Base-by-base conservation (phyloP, 2,329 filamentous ascomycete genomes). In the Colletotrichum australisinense region DNA sequence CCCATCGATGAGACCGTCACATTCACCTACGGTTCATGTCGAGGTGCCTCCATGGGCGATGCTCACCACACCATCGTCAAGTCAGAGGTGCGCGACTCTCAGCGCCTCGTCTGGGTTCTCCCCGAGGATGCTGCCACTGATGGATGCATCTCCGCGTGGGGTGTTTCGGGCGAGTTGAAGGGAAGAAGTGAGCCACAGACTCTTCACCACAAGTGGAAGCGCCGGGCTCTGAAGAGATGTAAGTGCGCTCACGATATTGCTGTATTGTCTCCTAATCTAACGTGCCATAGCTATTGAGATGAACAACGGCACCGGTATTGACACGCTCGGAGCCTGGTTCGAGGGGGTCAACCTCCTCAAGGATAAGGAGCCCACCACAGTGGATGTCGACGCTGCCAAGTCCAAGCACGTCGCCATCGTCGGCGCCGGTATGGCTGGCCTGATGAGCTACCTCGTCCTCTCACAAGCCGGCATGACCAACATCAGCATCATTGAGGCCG, bases 351-450 rank as follows among this genome's bases (percentile, higher is more conserved):
- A 85, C 63, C 86, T 90, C 69, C 84, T 93, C 55, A 80, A 89
- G 74, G 83, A 86, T 30, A 90, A 89, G 76, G 83, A 90, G 74
- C 85, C 89, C 19, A 84, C 85, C 59, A 81, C 85, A 8, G 84
- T 89, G 0, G 88, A 90, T 74, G 88, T 88, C 5, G 80, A 84
- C 4, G 80, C 84, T 8, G 87, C 87, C 38, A 93, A 92, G 82
- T 83, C 80, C 74, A 91, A 91, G 79, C 81, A 83, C 58, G 86
- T 93, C 74, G 91, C 86, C 64, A 93, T 93, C 59, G 83, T 93
- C 5, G 92, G 92, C 19, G 91, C 88, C 14, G 91, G 91, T 7
- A 92, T 93, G 87, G 84, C 89, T 2, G 91, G 91, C 0, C 80
- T 93, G 59, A 90, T 93, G 87, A 92, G 87, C 1, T 86, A 83